phyloP scores from a whole-genome alignment of 1,284 basidiomycete genomes.

The Tausonia pullulans region DNA sequence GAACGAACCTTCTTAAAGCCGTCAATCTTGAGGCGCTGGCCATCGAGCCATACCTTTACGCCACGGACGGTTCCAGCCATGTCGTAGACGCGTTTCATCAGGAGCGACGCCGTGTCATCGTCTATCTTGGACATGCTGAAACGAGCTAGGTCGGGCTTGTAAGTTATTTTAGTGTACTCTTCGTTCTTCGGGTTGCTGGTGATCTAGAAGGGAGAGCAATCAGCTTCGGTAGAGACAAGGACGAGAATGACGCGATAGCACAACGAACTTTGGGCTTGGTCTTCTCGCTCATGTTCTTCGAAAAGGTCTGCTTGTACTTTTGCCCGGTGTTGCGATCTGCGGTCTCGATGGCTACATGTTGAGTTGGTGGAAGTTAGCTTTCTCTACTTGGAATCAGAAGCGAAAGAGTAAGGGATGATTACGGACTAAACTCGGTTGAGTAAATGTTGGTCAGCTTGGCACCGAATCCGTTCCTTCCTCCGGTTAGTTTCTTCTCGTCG shows the following conservation, averaged over 20 bases:
- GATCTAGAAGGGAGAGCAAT: constrained; percentile 42
- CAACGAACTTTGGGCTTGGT: constrained; percentile 55
- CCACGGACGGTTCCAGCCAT: constrained; percentile 91
- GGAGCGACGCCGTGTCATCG: constrained; percentile 76
- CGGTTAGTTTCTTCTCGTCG: constrained; percentile 96
- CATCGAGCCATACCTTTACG: constrained; percentile 88
- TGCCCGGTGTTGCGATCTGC: constrained; percentile 76
- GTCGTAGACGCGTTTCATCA: constrained; percentile 94
- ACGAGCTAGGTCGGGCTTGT: constrained; percentile 80
- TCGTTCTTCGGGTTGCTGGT: constrained; percentile 76
- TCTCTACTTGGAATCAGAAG: neutral
- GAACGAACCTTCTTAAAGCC: constrained; percentile 67
- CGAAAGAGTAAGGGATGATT: neutral
- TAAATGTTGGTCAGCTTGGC: constrained; percentile 99
- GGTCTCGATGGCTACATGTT: constrained; percentile 64
- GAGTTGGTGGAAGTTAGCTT: neutral
- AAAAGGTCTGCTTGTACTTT: constrained; percentile 95
- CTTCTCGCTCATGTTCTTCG: constrained; percentile 82
- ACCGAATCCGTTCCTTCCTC: constrained; percentile 97
- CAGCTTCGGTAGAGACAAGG: too few relatives aligned
- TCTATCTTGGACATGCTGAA: constrained; percentile 92
- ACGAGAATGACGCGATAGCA: neutral
- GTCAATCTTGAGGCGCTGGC: constrained; percentile 84
- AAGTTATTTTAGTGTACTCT: constrained; percentile 91
- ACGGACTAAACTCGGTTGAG: constrained; percentile 73